Evolutionary conservation across 2,329 filamentous ascomycete genomes (phyloP).

Genomic region (Alternaria triticimaculans): DNA sequence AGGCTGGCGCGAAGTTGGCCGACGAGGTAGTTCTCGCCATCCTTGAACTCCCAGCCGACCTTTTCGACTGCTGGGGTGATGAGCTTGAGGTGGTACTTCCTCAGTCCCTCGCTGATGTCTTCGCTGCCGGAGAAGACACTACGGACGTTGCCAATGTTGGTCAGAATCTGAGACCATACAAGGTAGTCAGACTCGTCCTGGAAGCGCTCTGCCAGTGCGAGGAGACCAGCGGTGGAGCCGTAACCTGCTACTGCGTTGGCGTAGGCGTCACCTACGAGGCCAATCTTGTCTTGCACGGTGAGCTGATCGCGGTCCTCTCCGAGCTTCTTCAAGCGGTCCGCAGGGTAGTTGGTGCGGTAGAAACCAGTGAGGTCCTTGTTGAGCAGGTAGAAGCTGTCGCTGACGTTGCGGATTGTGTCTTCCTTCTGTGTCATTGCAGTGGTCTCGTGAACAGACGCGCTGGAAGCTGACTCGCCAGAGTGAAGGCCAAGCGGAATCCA

Average conservation of each 20-base stretch:
- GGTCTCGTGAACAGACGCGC: slow-evolving; percentile 66
- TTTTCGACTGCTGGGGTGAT: slow-evolving; percentile 76
- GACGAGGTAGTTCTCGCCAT: slow-evolving; percentile 80
- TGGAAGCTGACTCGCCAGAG: slow-evolving; percentile 65
- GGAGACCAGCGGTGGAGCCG: slow-evolving; percentile 78
- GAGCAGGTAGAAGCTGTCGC: slow-evolving; percentile 88
- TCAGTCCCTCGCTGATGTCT: slow-evolving; percentile 72
- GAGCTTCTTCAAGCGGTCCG: slow-evolving; percentile 80
- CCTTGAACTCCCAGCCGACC: slow-evolving; percentile 84
- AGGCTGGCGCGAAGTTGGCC: slow-evolving; percentile 84
- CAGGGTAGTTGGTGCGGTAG: slow-evolving; percentile 92
- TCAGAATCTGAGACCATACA: slow-evolving; percentile 86
- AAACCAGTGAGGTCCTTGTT: slow-evolving; percentile 89
- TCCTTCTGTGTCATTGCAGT: slow-evolving; percentile 77
- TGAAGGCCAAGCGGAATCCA: slow-evolving; percentile 92
- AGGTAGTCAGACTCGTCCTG: slow-evolving; percentile 81
- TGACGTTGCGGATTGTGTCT: slow-evolving; percentile 75
- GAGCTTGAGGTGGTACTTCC: slow-evolving; percentile 79
- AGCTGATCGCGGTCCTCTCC: slow-evolving; percentile 78
- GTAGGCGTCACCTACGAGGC: slow-evolving; percentile 85
- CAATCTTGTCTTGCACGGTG: slow-evolving; percentile 88
- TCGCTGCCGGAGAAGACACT: slow-evolving; percentile 84
- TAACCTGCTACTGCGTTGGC: slow-evolving; percentile 89
- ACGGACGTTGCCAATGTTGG: slow-evolving; percentile 76
- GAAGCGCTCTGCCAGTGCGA: slow-evolving; percentile 87